Evolutionary conservation across 768 basidiomycete species (phyloP).

Genomic region (Calocybe indica): DNA sequence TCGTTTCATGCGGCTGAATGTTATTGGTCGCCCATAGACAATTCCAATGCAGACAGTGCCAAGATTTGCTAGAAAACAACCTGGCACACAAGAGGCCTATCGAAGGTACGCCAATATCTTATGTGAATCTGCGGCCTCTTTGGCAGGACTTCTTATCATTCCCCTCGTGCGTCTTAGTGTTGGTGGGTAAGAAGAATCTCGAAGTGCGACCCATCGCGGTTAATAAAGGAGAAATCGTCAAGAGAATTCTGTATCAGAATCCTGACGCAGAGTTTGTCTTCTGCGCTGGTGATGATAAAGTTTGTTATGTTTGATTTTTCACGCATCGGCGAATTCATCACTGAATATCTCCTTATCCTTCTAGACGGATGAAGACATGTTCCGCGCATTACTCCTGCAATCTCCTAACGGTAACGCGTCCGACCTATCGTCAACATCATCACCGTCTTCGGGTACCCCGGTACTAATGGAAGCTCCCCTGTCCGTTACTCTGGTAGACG

Average conservation of each 20-base stretch:
- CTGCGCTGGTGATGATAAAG: constrained; percentile 98
- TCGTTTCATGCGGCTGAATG: background rate
- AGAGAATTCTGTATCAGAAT: constrained; percentile 87
- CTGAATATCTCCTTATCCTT: background rate
- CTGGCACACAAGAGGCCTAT: constrained; percentile 90
- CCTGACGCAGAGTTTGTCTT: constrained; percentile 94
- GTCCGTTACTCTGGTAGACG: constrained; percentile 28
- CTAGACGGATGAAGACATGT: constrained; percentile 99
- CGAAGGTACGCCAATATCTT: constrained; percentile 50
- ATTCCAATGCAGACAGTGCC: constrained; percentile 96
- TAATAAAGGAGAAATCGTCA: constrained; percentile 99
- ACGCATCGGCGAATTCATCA: background rate
- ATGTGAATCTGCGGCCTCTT: background rate
- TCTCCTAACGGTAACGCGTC: constrained; percentile 12
- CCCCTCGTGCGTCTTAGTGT: constrained; percentile 38
- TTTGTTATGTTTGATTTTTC: constrained; percentile 16
- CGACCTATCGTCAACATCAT: too few relatives aligned
- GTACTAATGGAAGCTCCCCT: constrained; percentile 55
- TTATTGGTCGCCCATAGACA: constrained; percentile 33
- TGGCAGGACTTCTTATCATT: background rate
- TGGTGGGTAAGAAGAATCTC: constrained; percentile 97
- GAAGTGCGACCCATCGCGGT: constrained; percentile 94
- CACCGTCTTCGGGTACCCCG: constrained; percentile 21
- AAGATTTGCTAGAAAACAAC: constrained; percentile 93
- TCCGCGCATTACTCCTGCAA: constrained; percentile 78